Evolutionary conservation across 331 rosid genomes (phyloP).

Genomic region (Arachis monticola): DNA sequence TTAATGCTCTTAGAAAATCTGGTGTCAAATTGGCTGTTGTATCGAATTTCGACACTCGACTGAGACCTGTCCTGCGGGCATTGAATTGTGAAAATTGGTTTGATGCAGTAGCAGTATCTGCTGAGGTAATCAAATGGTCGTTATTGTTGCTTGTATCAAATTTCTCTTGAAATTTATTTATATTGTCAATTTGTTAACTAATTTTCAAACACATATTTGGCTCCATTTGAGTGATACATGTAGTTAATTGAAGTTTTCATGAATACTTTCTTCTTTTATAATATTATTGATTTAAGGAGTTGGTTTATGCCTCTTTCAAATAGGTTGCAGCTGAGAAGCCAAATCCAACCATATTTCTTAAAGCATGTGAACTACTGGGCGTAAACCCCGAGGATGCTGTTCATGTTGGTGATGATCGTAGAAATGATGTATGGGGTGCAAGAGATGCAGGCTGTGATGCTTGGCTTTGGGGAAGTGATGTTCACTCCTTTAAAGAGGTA

Average conservation of each 20-base stretch:
- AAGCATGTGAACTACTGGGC: slow-evolving; percentile 85
- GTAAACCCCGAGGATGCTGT: slow-evolving; percentile 94
- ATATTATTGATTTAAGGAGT: background rate
- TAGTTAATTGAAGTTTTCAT: background rate
- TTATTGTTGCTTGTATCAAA: slow-evolving; percentile 7
- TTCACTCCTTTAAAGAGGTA: slow-evolving; percentile 91
- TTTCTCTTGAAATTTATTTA: slow-evolving; percentile 25
- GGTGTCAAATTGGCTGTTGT: slow-evolving; percentile 89
- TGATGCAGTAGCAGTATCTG: slow-evolving; percentile 97
- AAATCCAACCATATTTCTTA: slow-evolving; percentile 93
- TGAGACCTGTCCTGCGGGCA: slow-evolving; percentile 80
- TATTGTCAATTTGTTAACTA: background rate
- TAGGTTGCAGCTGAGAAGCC: slow-evolving; percentile 97
- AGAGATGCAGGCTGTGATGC: slow-evolving; percentile 99
- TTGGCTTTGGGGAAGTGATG: slow-evolving; percentile 99
- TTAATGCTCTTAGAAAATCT: slow-evolving; percentile 69
- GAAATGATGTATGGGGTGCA: slow-evolving; percentile 98
- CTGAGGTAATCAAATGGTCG: slow-evolving; percentile 65
- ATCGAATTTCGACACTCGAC: slow-evolving; percentile 91
- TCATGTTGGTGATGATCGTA: slow-evolving; percentile 94
- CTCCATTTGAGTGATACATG: background rate
- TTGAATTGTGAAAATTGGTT: slow-evolving; percentile 91
- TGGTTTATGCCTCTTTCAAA: slow-evolving; percentile 31
- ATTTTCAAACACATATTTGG: slow-evolving; percentile 15
- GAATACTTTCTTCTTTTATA: slow-evolving; percentile 13